Base-by-base conservation (phyloP, 768 basidiomycete species). In the Collybia mongolica region DNA sequence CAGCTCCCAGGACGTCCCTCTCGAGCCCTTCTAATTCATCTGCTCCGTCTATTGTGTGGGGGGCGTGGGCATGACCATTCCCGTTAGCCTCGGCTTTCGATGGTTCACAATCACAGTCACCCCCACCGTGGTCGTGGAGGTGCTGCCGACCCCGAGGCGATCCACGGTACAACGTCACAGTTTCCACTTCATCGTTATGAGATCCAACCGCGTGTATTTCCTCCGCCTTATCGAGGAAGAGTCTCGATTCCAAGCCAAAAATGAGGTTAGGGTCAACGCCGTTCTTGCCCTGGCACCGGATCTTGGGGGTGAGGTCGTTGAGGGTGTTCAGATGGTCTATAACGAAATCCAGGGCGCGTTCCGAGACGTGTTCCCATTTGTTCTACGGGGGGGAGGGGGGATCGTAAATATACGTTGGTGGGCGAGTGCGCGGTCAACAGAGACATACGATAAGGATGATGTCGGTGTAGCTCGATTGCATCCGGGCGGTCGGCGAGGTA, bases 401-500 rank as follows among this genome's bases (percentile, higher is more conserved):
- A n/a, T n/a, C n/a, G n/a, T n/a, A 18, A 39, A 28, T 24, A 44
- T 35, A 29, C 15, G 22, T 19, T 39, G 20, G 35, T 6, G 22
- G 38, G 32, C 39, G 45, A n/a, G 20, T 46, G 52, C 19, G n/a
- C 24, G 26, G 29, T 11, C 35, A 54, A 22, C 23, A 51, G 2
- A 17, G 11, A 74, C 85, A 52, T 52, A 90, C 90, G 47, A 98
- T 80, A 23, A 98, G 72, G 50, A 98, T 82, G 35, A 95, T 76
- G 64, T 98, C 95, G 2, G 94, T 93, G 65, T 96, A 98, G 61
- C 88, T 88, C n/a, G 95, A 90, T 72, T 92, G 86, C 86, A 96
- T 93, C 64, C 83, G 90, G 18, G 94, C 93, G 1, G 94, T 95
- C 0, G 90, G 87, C 6, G 89, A 92, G 0, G 83, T 87, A 62